A percentile compares a stretch with the other conserved stretches of the same genome.
phyloP scores from a whole-genome alignment of 2,329 filamentous ascomycete genomes.

The Stachybotrys elegans region DNA sequence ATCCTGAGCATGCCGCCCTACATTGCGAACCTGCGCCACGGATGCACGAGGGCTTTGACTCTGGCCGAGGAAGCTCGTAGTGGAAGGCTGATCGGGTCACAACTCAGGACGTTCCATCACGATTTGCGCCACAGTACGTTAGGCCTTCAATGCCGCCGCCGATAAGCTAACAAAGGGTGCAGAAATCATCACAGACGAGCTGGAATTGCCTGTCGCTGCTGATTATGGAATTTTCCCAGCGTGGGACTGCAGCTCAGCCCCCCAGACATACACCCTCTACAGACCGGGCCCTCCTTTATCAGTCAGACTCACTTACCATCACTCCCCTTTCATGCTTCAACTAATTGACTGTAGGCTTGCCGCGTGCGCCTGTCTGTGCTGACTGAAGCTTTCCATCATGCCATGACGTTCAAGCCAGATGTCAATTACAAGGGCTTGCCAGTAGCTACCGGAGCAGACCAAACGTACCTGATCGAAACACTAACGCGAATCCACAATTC shows the following conservation, averaged over 20 bases:
- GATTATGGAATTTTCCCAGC: constrained; percentile 50
- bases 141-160: background rate
- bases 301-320: too few relatives aligned
- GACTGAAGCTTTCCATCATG: constrained; percentile 46
- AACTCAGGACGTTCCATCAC: constrained; percentile 34
- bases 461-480: constrained; percentile 37
- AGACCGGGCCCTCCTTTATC: too few relatives aligned
- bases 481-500: constrained; percentile 37
- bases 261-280: constrained; percentile 2
- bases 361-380: constrained; percentile 45
- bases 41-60: constrained; percentile 48
- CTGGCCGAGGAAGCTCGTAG: constrained; percentile 46
- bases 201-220: constrained; percentile 35
- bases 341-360: constrained; percentile 24
- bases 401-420: constrained; percentile 42
- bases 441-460: constrained; percentile 30
- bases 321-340: too few relatives aligned
- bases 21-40: constrained; percentile 37
- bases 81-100: constrained; percentile 35
- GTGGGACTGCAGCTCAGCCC: constrained; percentile 32
- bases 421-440: constrained; percentile 44
- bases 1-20: constrained; percentile 42
- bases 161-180: constrained; percentile 5
- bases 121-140: constrained; percentile 30
- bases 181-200: constrained; percentile 38